Evolutionary conservation across 75 land plant species (phyloP).

Genomic region (Cupressus sempervirens): DNA sequence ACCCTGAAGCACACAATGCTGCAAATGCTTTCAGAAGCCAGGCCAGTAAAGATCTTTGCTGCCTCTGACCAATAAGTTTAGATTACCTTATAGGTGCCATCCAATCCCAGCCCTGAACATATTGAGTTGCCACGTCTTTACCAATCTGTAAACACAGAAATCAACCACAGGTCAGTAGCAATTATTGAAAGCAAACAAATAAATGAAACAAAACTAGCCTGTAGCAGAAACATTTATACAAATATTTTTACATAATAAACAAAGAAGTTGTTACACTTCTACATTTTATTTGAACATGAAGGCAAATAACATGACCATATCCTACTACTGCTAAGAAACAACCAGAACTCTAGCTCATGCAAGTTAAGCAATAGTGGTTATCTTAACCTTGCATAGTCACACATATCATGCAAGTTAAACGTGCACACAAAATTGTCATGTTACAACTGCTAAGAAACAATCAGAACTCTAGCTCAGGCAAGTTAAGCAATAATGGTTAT

Average conservation of each 20-base stretch:
- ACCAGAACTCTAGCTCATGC: background rate
- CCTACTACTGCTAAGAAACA: background rate
- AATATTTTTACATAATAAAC: background rate
- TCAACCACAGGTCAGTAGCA: background rate
- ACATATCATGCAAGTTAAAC: no score
- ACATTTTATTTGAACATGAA: background rate
- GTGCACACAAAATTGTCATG: background rate
- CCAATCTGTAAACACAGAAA: slow-evolving; percentile 61
- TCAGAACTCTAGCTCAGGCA: no score
- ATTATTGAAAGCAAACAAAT: background rate
- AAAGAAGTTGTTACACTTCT: background rate
- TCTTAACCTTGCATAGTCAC: background rate
- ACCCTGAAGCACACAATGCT: no score
- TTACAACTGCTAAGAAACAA: no score
- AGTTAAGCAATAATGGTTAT: no score
- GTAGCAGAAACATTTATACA: background rate
- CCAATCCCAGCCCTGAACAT: slow-evolving; percentile 99
- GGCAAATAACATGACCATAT: background rate
- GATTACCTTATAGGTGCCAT: slow-evolving; percentile 84
- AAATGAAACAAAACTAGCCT: background rate
- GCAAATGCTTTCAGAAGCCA: background rate
- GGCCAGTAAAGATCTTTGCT: background rate
- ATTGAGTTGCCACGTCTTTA: slow-evolving; percentile 88
- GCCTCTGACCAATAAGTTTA: background rate
- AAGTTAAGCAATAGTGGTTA: background rate